A percentile compares a stretch with the other conserved stretches of the same genome.
Evolutionary conservation across 805 yeast genomes (phyloP).

Genomic region (Cyberlindnera xishuangbannaensis): DNA sequence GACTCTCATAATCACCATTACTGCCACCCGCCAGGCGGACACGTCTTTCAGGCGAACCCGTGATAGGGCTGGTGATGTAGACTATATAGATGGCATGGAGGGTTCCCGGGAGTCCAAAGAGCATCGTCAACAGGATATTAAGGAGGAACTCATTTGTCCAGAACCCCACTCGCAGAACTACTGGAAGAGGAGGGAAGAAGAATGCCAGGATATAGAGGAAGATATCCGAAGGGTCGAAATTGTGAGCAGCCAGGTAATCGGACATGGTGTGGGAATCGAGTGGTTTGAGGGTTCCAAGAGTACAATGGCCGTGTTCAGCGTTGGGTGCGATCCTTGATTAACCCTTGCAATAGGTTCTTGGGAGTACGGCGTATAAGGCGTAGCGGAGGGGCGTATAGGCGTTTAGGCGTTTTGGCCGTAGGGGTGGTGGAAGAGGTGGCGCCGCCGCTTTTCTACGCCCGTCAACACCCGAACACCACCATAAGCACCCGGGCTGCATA

Average conservation of each 20-base stretch:
- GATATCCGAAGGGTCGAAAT: slow-evolving; percentile 36
- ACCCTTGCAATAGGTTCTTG: too few relatives aligned
- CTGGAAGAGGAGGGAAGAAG: slow-evolving; percentile 72
- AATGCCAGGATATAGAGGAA: slow-evolving; percentile 54
- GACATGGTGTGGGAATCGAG: slow-evolving; percentile 1
- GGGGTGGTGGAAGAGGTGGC: too few relatives aligned
- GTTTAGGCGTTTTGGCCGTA: too few relatives aligned
- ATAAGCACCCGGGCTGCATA: too few relatives aligned
- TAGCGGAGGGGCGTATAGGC: too few relatives aligned
- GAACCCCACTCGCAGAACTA: slow-evolving; percentile 55
- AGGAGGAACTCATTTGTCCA: slow-evolving; percentile 50
- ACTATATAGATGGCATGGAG: slow-evolving; percentile 58
- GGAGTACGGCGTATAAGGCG: too few relatives aligned
- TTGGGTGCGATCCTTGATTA: too few relatives aligned
- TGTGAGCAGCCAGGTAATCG: slow-evolving; percentile 6
- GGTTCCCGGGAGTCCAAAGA: slow-evolving; percentile 76
- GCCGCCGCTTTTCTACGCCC: too few relatives aligned
- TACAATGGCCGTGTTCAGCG: too few relatives aligned
- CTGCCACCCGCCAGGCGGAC: slow-evolving; percentile 2
- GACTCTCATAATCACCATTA: slow-evolving; percentile 19
- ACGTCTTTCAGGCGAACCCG: slow-evolving; percentile 17
- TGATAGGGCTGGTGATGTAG: slow-evolving; percentile 18
- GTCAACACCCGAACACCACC: too few relatives aligned
- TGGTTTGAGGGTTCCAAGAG: neutral
- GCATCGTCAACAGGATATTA: slow-evolving; percentile 58